phyloP scores from a whole-genome alignment of 441 rosid species.

The Raphanus hybrid region DNA sequence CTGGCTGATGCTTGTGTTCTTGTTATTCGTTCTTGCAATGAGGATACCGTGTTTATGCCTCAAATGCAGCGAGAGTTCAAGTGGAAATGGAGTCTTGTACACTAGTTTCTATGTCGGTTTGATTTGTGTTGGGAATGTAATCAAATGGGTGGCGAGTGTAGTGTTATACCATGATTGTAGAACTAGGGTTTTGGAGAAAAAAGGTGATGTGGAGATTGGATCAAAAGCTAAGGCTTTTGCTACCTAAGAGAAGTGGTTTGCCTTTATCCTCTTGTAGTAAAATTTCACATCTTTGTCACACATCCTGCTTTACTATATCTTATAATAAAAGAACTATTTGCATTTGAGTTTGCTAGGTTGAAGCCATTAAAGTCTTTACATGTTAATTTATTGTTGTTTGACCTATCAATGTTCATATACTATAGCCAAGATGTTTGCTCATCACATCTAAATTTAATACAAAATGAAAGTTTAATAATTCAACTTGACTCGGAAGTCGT shows the following conservation, averaged over 20 bases:
- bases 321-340: too few relatives aligned
- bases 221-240: slow-evolving; percentile 19
- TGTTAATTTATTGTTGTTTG: background rate
- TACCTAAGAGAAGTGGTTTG: background rate
- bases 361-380: background rate
- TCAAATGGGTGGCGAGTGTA: slow-evolving; percentile 52
- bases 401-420: background rate
- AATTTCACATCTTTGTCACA: too few relatives aligned
- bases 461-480: background rate
- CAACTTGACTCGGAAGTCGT: background rate
- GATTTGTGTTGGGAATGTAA: slow-evolving; percentile 36
- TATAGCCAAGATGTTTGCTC: too few relatives aligned
- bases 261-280: too few relatives aligned
- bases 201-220: slow-evolving; percentile 44
- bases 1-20: slow-evolving; percentile 48
- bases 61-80: slow-evolving; percentile 27
- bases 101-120: slow-evolving; percentile 26
- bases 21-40: slow-evolving; percentile 28
- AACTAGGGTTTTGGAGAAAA: slow-evolving; percentile 42
- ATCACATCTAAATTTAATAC: background rate
- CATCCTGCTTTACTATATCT: background rate
- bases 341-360: background rate
- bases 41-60: slow-evolving; percentile 39
- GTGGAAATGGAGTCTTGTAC: slow-evolving; percentile 21
- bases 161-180: slow-evolving; percentile 48